Base-by-base conservation (phyloP, 83 land plant genomes). In the Thuja plicata region DNA sequence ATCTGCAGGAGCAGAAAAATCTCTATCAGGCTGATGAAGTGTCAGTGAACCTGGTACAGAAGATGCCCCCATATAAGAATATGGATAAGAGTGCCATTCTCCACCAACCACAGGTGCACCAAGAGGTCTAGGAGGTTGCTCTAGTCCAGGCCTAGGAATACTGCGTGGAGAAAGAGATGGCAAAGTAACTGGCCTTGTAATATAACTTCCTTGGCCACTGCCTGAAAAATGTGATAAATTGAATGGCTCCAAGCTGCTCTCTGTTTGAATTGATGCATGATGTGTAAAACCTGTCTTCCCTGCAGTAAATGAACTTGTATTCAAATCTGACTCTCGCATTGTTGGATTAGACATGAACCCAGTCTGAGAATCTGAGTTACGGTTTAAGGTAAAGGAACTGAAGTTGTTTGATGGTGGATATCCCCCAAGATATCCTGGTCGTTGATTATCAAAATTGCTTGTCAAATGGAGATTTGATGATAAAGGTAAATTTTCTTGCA, bases 101-200 rank as follows among this genome's bases (percentile, higher is more conserved):
- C 85, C 55, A 46, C 54, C 85, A 34, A 46, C 48, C 1, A 52
- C 24, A 83, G 85, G 15, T 13, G 32, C 27, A 83, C 85, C 52
- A 46, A 11, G 55, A 83, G 92, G 54, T 24, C 38, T 87, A 85
- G 90, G 85, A 55, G 90, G 88, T 40, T 41, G 62, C 87, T 86
- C 86, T n/a, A 80, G 86, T 79, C 71, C 82, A 37, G 87, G 52
- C 83, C 37, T 84, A 16, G 55, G 54, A 86, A 91, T 86, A 92
- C 48, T 89, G 13, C 82, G 87, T 66, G 94, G 89, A 15, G 92
- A 86, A 86, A 86, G n/a, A 35, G 87, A 70, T 17, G 71, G 87
- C 71, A 57, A 57, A 76, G 73, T 54, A 48, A 77, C 73, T 48
- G 87, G 37, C 57, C 91, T 92, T 38, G 89, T 87, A 30, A 27